phyloP scores from a whole-genome alignment of 768 basidiomycete genomes.

The Porpolomopsis calyptriformis region DNA sequence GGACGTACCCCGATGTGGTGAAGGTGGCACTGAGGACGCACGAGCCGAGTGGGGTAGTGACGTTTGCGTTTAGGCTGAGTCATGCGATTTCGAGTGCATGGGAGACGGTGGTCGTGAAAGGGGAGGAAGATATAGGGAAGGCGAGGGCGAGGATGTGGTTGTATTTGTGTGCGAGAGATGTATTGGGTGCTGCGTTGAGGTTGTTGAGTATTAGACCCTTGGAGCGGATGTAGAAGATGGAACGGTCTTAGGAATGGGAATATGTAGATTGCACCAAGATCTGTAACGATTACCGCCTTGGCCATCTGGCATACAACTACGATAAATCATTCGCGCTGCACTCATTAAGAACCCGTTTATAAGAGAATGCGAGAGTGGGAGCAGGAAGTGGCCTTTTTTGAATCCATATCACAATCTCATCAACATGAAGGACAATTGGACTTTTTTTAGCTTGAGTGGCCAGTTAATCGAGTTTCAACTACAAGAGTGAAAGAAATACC shows the following conservation, averaged over 20 bases:
- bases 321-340: too few species aligned
- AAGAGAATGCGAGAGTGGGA: too few species aligned
- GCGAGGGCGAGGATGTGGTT: conserved; percentile 82
- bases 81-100: conserved; percentile 89
- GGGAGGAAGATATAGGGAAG: conserved; percentile 64
- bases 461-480: too few species aligned
- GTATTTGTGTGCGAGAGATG: conserved; percentile 81
- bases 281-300: neutral
- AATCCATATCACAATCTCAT: too few species aligned
- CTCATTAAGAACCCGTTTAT: too few species aligned
- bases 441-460: too few species aligned
- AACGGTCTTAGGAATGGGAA: neutral
- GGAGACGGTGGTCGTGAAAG: conserved; percentile 82
- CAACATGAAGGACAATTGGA: too few species aligned
- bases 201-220: conserved; percentile 82
- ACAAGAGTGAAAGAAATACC: too few species aligned
- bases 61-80: conserved; percentile 75
- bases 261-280: neutral
- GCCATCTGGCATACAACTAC: too few species aligned
- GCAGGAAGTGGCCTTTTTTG: too few species aligned
- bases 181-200: conserved; percentile 79
- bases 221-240: conserved; percentile 68
- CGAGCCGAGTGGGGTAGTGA: conserved; percentile 87
- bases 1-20: conserved; percentile 86
- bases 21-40: conserved; percentile 73